Base-by-base conservation (phyloP, 495 filamentous ascomycete genomes). In the Viridothelium virens region DNA sequence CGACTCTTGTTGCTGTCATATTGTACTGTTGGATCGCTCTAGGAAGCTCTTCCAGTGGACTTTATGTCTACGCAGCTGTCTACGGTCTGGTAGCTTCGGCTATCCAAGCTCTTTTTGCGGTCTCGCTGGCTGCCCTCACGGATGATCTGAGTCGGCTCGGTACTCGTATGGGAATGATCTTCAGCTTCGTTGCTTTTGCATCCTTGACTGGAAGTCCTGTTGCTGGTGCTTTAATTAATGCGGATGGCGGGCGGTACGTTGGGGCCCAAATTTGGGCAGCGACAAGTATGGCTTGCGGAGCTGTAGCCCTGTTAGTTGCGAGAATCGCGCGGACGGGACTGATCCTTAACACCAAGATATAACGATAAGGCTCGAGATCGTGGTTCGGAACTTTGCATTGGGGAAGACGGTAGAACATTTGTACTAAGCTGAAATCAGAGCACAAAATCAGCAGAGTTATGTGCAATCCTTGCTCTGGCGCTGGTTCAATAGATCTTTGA, bases 91-190 rank as follows among this genome's bases (percentile, higher is more conserved):
- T 77, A 6, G 84, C 81, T 0, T 85, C 85, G 0, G 85, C 82
- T 0, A 84, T 93, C 62, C 88, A 91, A 77, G 84, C 83, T 11
- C 74, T 92, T 61, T 83, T 86, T 75, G 77, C 86, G 44, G 75
- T 80, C 72, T 78, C 84, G 67, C 64, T 88, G 68, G 83, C 83
- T 25, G 83, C 84, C 7, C 80, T 89, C 31, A 82, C 79, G 0
- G 82, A 79, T 1, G 86, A 93, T 70, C 64, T 87, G 71, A 79
- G 81, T 36, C 91, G 88, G 74, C 79, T 81, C 16, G 88, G 91
- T 0, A 82, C 85, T 61, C 80, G 89, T 14, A 87, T 90, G 80
- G 91, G 90, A 6, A 91, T 93, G 88, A 81, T 87, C 25, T 87
- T 92, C 66, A 86, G 83, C n/a, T 83, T 91, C 41, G 81, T 88